Evolutionary conservation across 1,139 yeast genomes (phyloP), one percentile per base, ranked within the genome.

Genomic region (Yamadazyma diospyri): DNA sequence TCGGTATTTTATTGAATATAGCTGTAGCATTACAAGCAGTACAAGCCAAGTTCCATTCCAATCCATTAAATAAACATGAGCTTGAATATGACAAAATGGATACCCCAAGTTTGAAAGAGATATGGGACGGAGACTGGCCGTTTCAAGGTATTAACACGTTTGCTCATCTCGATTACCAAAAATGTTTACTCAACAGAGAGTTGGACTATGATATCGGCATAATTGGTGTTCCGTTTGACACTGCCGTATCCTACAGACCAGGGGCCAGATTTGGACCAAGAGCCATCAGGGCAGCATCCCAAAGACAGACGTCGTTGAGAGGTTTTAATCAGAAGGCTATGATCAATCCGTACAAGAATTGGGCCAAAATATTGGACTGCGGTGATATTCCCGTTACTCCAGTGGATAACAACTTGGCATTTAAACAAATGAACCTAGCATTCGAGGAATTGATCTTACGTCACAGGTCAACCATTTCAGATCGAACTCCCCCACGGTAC

Each of bases 211-310:
- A 83, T 46, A 69, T 83, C 34, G 94, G 79, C 1, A 47, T 83
- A 15, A 68, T 83, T 39, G 92, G 92, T 7, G 83, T 80, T 5
- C 92, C 92, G 1, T 82, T 82, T 48, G 92, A 82, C 48, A 81
- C 89, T 4, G 88, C 87, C 0, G 77, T 77, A 0, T 74, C 86
- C 2, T 82, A 78, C 51, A 64, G 89, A 39, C 74, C 86, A 0
- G 89, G 92, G 13, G 88, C 94, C 5, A 61, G 94, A 37, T 83
- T 83, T 55, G 94, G 94, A 1, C 94, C 94, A 3, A 62, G 84
- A 32, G 85, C 87, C 3, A 78, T 83, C 32, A 63, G 94, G 38
- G 64, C 72, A 4, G 88, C 87, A 2, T 80, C 88, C 1, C 86
- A 79, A 57, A 69, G 94, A 48, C 92, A 82, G 51, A 74, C 74